Conservation (phyloP, 805 yeast genomes). For the Saccharomycopsis javanensis region DNA sequence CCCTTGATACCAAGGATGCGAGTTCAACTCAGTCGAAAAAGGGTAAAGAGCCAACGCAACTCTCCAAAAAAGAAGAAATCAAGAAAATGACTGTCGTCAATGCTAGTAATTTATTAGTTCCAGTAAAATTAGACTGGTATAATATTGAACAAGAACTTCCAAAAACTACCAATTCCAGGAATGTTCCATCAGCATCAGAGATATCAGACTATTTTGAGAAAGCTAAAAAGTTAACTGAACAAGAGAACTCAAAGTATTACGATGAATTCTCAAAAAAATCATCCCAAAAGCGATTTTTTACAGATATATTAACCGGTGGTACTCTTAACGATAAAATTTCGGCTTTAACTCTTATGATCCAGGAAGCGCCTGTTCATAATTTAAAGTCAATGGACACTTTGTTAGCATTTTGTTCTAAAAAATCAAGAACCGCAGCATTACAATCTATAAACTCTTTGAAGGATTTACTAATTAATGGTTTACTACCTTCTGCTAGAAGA, state of each 20-base stretch:
- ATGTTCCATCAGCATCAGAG: slow-evolving; percentile 32
- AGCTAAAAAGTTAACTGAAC: slow-evolving; percentile 56
- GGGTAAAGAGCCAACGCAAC: slow-evolving; percentile 21
- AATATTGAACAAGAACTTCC: slow-evolving; percentile 38
- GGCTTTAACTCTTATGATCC: slow-evolving; percentile 83
- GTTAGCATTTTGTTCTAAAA: slow-evolving; percentile 72
- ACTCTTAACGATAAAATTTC: slow-evolving; percentile 91
- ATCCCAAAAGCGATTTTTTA: slow-evolving; percentile 78
- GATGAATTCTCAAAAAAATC: slow-evolving; percentile 66
- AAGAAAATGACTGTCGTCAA: slow-evolving; percentile 38
- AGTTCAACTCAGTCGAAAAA: slow-evolving; percentile 22
- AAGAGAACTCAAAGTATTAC: slow-evolving; percentile 61
- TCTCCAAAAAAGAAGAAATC: slow-evolving; percentile 24
- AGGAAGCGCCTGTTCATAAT: slow-evolving; percentile 92
- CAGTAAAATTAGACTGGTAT: slow-evolving; percentile 70
- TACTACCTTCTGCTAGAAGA: slow-evolving; percentile 76
- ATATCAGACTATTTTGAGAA: slow-evolving; percentile 51
- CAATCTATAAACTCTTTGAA: slow-evolving; percentile 84
- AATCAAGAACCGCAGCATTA: slow-evolving; percentile 85
- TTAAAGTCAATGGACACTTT: slow-evolving; percentile 73
- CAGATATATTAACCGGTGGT: slow-evolving; percentile 85
- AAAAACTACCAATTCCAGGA: slow-evolving; percentile 8
- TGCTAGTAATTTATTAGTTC: slow-evolving; percentile 46
- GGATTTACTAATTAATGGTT: slow-evolving; percentile 77
- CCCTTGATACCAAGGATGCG: slow-evolving; percentile 14